Base-by-base conservation (phyloP, 2,329 filamentous ascomycete species). In the Cyclaneusma minus region DNA sequence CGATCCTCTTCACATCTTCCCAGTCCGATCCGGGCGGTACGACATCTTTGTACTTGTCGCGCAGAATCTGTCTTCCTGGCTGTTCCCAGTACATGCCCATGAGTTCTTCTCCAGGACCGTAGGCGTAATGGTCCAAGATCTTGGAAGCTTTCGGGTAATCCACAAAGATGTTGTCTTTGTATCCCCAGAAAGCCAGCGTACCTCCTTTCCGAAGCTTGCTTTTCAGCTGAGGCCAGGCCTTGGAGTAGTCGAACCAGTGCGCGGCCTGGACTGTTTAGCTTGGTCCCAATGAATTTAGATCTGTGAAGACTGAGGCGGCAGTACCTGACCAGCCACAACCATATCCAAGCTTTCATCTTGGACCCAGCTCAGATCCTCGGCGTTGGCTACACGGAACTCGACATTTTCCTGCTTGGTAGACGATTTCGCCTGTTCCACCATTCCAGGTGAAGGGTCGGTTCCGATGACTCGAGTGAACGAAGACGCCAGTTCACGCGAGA, bases 101-200 rank as follows among this genome's bases (percentile, higher is more conserved):
- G 7, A 54, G 53, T 28, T 60, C 50, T 16, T 62, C 55, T 16
- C 50, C 55, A 10, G 53, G 43, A 5, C 56, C 60, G 48, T 73
- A 73, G 32, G 60, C 56, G 36, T 66, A 75, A 15, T 51, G 46
- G 39, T 66, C 51, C 40, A 74, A 54, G 13, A 75, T 54, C 22
- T 43, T 42, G 13, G 62, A 69, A 10, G 66, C 65, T 17, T 41
- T 39, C 5, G 62, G 58, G 35, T 57, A 57, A 13, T 64, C 60
- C 10, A 69, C 47, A 27, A 77, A 57, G 17, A 69, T 53, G 40
- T 65, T 68, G 46, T 77, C 71, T 39, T 67, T 69, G 46, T 77
- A 77, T 2, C 68, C 69, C 65, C 64, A 75, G 42, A 72, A 69
- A 0, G 68, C 68, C n/a, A 77, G 38, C 1, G 64, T 67, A 10